Percentiles rank a stretch among this genome's conserved stretches.
Conservation (phyloP, 768 basidiomycete genomes). For the Omphalotus guepiniiformis region DNA sequence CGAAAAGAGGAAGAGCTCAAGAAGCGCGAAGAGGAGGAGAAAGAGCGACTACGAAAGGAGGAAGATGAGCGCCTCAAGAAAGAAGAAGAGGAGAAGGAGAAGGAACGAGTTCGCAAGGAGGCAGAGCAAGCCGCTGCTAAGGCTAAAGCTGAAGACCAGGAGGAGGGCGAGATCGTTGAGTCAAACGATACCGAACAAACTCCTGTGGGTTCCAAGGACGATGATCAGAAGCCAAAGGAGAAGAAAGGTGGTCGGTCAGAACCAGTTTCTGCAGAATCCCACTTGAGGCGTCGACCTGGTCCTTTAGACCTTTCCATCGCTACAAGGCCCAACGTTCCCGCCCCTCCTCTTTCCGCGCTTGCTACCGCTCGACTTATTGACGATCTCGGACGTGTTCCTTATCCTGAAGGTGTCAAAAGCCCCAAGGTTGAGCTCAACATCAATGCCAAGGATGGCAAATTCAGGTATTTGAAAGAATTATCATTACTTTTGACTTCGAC, state of each 20-base stretch:
- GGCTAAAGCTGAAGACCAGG: conserved; percentile 40
- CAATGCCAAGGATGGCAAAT: conserved; percentile 82
- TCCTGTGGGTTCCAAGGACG: conserved; percentile 24
- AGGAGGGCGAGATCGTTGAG: conserved; percentile 33
- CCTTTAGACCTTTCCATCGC: conserved; percentile 65
- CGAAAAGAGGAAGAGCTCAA: conserved; percentile 36
- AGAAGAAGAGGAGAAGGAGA: conserved; percentile 27
- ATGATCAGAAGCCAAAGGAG: conserved; percentile 31
- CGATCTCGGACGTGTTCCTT: conserved; percentile 70
- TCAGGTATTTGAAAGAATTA: conserved; percentile 48
- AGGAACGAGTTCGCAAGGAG: conserved; percentile 47
- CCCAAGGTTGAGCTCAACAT: conserved; percentile 84
- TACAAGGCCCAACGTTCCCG: conserved; percentile 35
- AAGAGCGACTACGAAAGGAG: conserved; percentile 26
- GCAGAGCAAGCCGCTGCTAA: conserved; percentile 39
- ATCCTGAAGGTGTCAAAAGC: conserved; percentile 80
- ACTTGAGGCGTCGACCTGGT: conserved; percentile 59
- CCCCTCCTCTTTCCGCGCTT: conserved; percentile 60
- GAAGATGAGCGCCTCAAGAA: conserved; percentile 13
- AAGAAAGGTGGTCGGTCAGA: conserved; percentile 11
- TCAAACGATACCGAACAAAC: conserved; percentile 21
- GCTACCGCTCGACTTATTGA: conserved; percentile 83
- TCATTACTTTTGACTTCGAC: conserved; percentile 1
- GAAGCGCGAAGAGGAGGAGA: conserved; percentile 28
- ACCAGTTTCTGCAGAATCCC: conserved; percentile 37